phyloP scores from a whole-genome alignment of 805 yeast species.

The Nakazawaea ambrosiae region DNA sequence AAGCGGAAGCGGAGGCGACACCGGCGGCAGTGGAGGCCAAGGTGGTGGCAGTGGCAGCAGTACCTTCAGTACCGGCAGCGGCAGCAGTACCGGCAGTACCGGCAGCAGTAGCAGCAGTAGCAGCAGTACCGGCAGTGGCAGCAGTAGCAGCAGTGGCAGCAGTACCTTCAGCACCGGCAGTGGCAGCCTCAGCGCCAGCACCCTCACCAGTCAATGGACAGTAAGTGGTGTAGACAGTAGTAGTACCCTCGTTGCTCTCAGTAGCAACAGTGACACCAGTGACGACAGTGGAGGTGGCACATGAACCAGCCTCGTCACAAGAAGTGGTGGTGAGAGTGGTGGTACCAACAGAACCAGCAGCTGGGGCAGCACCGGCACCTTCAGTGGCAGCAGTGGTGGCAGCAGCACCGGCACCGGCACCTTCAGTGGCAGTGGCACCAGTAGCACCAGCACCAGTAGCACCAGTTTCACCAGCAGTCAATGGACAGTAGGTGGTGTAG shows the following conservation, averaged over 20 bases:
- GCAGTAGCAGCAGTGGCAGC: slow-evolving; percentile 14
- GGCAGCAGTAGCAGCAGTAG: slow-evolving; percentile 12
- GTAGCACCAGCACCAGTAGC: slow-evolving; percentile 5
- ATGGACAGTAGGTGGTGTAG: slow-evolving; percentile 15
- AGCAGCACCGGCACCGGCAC: slow-evolving; percentile 10
- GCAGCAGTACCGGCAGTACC: slow-evolving; percentile 5
- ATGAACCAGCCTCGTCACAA: slow-evolving; percentile 13
- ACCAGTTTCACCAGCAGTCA: slow-evolving; percentile 6
- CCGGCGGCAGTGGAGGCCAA: slow-evolving; percentile 12
- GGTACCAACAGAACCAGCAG: slow-evolving; percentile 18
- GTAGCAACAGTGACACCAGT: slow-evolving; percentile 23
- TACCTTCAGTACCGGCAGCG: slow-evolving; percentile 3
- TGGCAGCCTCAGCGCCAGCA: slow-evolving; percentile 9
- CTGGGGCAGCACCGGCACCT: slow-evolving; percentile 12
- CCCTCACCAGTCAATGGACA: slow-evolving; percentile 20
- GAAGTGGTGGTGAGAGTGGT: slow-evolving; percentile 17
- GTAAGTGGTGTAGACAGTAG: slow-evolving; percentile 32
- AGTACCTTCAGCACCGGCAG: slow-evolving; percentile 6
- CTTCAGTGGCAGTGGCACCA: slow-evolving; percentile 17
- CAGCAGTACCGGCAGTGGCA: slow-evolving; percentile 12
- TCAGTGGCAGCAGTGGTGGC: slow-evolving; percentile 12
- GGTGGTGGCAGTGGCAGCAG: neutral
- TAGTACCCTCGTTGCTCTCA: slow-evolving; percentile 25
- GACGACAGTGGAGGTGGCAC: slow-evolving; percentile 15
- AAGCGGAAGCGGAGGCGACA: slow-evolving; percentile 2